Evolutionary conservation across 202 grass and related monocot species (phyloP), one percentile per base, ranked within the genome.

Genomic region (Schoenoplectus tabernaemontani): DNA sequence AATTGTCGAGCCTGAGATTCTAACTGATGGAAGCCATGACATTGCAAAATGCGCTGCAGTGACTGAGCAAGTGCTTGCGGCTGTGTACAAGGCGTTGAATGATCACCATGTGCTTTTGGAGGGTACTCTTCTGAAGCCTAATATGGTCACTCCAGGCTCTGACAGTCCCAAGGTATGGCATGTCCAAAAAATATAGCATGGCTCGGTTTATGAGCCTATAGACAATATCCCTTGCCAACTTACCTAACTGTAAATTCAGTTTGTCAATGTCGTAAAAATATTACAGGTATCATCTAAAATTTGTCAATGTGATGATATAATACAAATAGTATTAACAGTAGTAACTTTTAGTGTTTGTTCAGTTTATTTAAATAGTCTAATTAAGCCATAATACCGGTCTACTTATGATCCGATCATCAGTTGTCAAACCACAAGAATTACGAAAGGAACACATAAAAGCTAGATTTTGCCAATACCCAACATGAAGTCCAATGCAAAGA

Each of bases 141-240:
- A 98, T 83, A 95, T 95, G 95, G 89, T 98, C 84, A 92, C 96
- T 32, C 91, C 96, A 7, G 91, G 96, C 47, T 98, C 96, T 47
- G 85, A 89, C 58, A 92, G 91, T 83, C 81, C 96, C 67, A 98
- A 92, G 90, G 95, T 79, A 90, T 47, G 20, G 2, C 44, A 43
- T 68, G 38, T 7, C 30, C 33, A 37, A n/a, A 67, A 20, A 30
- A 36, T 64, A 37, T n/a, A 33, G 5, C 37, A 12, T 67, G 11
- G 7, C 19, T 42, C 42, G 16, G 64, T 67, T 67, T 67, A 41
- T 67, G 7, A 9, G 7, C 1, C 46, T 50, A 50, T 50, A 2
- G 3, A 50, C 2, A 41, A 66, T 66, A 66, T 9, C 22, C 5
- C 23, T 72, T 69, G n/a, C 10, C 17, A 73, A n/a, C 69, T 33